phyloP scores from a whole-genome alignment of 331 rosid species.

The Pyrus hybrid region DNA sequence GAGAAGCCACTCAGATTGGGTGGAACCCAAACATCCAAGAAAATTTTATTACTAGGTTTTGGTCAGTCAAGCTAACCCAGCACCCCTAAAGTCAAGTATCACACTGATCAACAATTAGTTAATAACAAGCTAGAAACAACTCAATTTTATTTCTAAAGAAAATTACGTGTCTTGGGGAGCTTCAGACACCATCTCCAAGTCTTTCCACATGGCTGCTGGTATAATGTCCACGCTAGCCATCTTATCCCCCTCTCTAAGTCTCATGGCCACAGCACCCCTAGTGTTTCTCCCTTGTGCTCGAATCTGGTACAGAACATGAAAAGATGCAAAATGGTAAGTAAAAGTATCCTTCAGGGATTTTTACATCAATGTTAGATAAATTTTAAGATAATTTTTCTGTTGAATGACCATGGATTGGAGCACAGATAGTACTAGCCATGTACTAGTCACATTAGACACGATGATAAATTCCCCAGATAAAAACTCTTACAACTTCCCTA shows the following conservation, averaged over 20 bases:
- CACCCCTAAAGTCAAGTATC: not conserved
- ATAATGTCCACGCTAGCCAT: constrained; percentile 91
- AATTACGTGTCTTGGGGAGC: constrained; percentile 46
- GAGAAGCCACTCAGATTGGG: not conserved
- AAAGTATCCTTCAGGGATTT: not conserved
- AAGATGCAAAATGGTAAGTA: not conserved
- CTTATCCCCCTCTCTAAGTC: constrained; percentile 71
- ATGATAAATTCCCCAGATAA: no score
- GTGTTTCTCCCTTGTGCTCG: constrained; percentile 84
- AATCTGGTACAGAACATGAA: constrained; percentile 40
- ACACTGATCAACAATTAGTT: not conserved
- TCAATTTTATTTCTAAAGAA: not conserved
- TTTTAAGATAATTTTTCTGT: not conserved
- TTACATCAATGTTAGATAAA: no score
- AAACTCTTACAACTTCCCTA: no score
- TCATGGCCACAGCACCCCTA: constrained; percentile 85
- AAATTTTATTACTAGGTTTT: not conserved
- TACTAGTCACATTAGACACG: no score
- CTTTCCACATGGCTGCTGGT: constrained; percentile 72
- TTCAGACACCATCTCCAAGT: constrained; percentile 34
- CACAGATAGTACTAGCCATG: no score
- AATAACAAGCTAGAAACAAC: not conserved
- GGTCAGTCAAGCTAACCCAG: not conserved
- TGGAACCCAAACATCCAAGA: not conserved
- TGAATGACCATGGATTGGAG: not conserved